phyloP scores from a whole-genome alignment of 768 basidiomycete genomes.

The Boletales sp. region DNA sequence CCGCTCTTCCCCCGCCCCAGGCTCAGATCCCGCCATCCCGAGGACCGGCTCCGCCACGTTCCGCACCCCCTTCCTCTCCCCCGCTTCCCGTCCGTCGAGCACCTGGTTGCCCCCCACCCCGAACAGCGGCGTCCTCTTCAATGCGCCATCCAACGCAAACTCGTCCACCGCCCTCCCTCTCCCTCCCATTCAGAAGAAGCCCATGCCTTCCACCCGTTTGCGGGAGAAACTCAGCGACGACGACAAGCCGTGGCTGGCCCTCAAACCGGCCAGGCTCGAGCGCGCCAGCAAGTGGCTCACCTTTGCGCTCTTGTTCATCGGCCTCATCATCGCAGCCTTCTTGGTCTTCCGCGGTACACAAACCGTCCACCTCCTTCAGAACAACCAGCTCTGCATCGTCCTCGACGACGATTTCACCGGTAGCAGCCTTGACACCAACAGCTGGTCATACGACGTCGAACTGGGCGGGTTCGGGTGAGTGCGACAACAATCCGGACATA shows the following conservation, averaged over 20 bases:
- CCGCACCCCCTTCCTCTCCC: constrained; percentile 67
- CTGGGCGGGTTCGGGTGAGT: constrained; percentile 51
- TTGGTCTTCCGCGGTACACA: constrained; percentile 46
- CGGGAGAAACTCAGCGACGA: constrained; percentile 45
- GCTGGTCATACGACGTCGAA: constrained; percentile 49
- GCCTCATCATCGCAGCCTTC: constrained; percentile 38
- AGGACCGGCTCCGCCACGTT: constrained; percentile 45
- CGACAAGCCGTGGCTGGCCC: constrained; percentile 46
- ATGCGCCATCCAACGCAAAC: constrained; percentile 27
- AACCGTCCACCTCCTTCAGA: constrained; percentile 34
- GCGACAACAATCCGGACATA: not conserved
- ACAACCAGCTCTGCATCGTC: constrained; percentile 39
- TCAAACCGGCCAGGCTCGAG: constrained; percentile 28
- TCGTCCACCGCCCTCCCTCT: constrained; percentile 34
- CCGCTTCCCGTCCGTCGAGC: constrained; percentile 60
- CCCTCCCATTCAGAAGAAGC: constrained; percentile 38
- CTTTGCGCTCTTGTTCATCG: constrained; percentile 38
- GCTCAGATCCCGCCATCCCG: constrained; percentile 30
- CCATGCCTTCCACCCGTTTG: constrained; percentile 46
- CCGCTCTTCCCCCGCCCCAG: constrained; percentile 26
- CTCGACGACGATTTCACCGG: constrained; percentile 48
- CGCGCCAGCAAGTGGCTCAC: constrained; percentile 48
- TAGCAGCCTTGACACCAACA: constrained; percentile 37
- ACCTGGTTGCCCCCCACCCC: constrained; percentile 60
- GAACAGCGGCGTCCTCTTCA: constrained; percentile 19